Conservation (phyloP, 352 stramenopile genomes). For the Phytophthora sp. region DNA sequence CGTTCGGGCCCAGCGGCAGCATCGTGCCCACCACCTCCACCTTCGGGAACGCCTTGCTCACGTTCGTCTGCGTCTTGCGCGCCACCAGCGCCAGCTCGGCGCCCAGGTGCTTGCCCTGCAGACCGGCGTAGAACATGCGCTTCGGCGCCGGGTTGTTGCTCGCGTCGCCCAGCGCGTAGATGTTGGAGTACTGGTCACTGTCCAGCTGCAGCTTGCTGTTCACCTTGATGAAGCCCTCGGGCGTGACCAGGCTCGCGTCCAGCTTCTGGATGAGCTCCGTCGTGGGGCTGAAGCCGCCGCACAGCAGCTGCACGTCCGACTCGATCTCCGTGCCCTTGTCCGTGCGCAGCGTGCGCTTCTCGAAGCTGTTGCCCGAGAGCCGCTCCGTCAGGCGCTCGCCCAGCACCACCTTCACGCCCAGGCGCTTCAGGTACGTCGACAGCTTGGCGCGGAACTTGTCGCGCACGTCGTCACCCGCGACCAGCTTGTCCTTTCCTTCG, state of each 20-base stretch:
- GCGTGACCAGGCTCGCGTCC: background rate
- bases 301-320: slow-evolving; percentile 45
- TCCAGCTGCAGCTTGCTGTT: slow-evolving; percentile 8
- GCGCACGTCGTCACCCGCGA: slow-evolving; percentile 30
- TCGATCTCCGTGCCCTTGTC: slow-evolving; percentile 43
- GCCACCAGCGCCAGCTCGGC: background rate
- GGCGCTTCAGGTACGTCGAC: slow-evolving; percentile 21
- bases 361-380: slow-evolving; percentile 36
- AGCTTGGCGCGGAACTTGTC: slow-evolving; percentile 47
- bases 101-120: background rate
- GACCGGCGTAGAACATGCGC: background rate
- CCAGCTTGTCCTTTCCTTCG: slow-evolving; percentile 31
- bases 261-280: slow-evolving; percentile 8
- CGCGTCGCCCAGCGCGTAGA: slow-evolving; percentile 4
- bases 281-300: slow-evolving; percentile 28
- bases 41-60: slow-evolving; percentile 2
- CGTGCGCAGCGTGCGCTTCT: slow-evolving; percentile 39
- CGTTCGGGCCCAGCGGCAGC: slow-evolving; percentile 3
- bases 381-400: slow-evolving; percentile 40
- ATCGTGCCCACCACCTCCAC: background rate
- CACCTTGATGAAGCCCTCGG: slow-evolving; percentile 1
- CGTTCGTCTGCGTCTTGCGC: background rate
- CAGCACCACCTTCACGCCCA: slow-evolving; percentile 48
- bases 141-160: slow-evolving; percentile 3
- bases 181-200: background rate